Conservation (phyloP, 2,329 filamentous ascomycete species). For the Colletotrichum sojae region DNA sequence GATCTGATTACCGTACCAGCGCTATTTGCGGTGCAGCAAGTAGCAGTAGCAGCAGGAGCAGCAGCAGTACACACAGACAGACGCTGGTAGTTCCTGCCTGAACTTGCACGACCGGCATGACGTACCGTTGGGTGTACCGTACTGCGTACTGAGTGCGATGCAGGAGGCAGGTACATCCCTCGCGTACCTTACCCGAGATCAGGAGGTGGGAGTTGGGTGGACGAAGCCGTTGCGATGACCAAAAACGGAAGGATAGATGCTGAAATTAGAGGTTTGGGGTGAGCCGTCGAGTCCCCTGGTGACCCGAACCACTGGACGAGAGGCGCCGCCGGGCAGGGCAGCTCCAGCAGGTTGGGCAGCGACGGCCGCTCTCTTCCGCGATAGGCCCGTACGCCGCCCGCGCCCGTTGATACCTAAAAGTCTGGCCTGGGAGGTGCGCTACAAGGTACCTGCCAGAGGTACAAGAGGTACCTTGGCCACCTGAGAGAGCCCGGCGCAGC, state of each 20-base stretch:
- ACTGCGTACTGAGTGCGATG: too few species aligned
- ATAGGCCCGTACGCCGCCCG: conserved; percentile 25
- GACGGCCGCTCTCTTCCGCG: conserved; percentile 38
- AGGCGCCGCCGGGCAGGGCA: conserved; percentile 16
- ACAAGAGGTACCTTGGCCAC: too few species aligned
- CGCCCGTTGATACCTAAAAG: conserved; percentile 34
- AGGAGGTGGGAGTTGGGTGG: background rate
- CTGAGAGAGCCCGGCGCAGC: conserved; percentile 12
- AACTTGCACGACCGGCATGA: background rate
- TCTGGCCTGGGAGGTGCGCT: background rate
- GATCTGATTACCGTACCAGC: background rate
- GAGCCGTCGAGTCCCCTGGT: conserved; percentile 28
- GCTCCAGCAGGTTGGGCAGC: conserved; percentile 42
- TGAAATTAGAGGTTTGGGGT: conserved; percentile 33
- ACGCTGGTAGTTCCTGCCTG: conserved; percentile 3
- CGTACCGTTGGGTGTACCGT: background rate
- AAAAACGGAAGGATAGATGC: conserved; percentile 37
- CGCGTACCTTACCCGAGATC: conserved; percentile 1
- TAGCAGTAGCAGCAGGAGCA: background rate
- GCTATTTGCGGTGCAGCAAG: conserved; percentile 3
- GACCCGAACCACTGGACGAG: conserved; percentile 35
- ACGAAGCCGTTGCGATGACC: conserved; percentile 36
- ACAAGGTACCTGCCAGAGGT: too few species aligned
- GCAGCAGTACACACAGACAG: background rate
- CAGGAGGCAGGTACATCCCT: too few species aligned